Base-by-base conservation (phyloP, 78 protist species). In the Dictyostelium intermedium region DNA sequence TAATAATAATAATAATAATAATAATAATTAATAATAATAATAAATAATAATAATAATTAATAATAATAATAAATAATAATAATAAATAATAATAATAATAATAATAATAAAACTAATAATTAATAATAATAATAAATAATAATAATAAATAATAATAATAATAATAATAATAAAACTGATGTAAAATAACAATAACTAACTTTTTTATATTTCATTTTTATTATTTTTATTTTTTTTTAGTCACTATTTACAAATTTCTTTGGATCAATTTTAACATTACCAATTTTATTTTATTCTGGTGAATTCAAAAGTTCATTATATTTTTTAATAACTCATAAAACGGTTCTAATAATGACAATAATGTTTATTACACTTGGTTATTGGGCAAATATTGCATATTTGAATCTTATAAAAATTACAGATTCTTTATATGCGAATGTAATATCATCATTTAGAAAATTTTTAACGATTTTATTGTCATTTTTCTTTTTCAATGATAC, bases 331-430 rank as follows among this genome's bases (percentile, higher is more conserved):
- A 73, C 61, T 1, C 30, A 87, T 30, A 87, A 78, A 20, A 20
- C 34, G 0, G 72, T 79, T 18, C 66, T 87, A 30, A 20, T 87
- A 32, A 39, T 47, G n/a, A 39, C 81, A 7, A 5, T 79, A 7
- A 84, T 41, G 30, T 87, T 87, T 63, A 87, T 87, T 13, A 13
- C 76, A 25, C 53, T 87, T 8, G 93, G 93, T 8, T 87, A 87
- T 79, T 87, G 47, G 69, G 93, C 93, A 30, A 87, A 87, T 79
- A 87, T 87, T 18, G 77, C 93, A 37, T 87, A 66, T 66, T 43
- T 87, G 34, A 43, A 87, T 39, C 69, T 87, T 41, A 79, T 87
- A 53, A 87, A 72, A 18, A 63, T 87, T 2, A 87, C 83, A 43
- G 93, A 87, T 79, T 77, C 93, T 0, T 66, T 87, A 8, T 87